Conservation (phyloP, 768 basidiomycete genomes). For the Trichaptum fuscoviolaceum region DNA sequence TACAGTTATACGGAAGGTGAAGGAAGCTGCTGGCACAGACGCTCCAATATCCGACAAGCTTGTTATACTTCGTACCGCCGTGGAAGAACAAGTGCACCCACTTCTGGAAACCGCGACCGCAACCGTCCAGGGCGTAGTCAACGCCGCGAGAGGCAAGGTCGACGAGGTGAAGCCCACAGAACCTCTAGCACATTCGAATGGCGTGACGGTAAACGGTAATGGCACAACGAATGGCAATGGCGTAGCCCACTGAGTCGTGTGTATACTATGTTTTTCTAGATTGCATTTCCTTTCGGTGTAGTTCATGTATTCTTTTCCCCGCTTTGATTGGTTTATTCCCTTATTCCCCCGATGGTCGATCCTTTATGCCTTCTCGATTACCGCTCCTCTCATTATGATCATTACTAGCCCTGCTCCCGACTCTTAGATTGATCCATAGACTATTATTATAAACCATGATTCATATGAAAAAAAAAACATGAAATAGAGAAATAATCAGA, state of each 20-base stretch:
- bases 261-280: background rate
- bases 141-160: conserved; percentile 12
- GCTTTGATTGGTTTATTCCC: background rate
- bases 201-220: conserved; percentile 7
- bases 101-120: conserved; percentile 42
- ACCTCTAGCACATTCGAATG: conserved; percentile 12
- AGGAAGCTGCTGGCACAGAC: conserved; percentile 42
- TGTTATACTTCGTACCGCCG: conserved; percentile 47
- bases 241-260: background rate
- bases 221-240: conserved; percentile 8
- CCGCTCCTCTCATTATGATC: background rate
- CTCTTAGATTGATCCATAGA: background rate
- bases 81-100: conserved; percentile 56
- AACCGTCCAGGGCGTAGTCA: conserved; percentile 27
- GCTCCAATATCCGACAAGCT: conserved; percentile 61
- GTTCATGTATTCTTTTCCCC: background rate
- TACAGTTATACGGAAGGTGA: conserved; percentile 48
- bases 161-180: conserved; percentile 18
- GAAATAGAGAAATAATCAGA: background rate
- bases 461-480: background rate
- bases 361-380: background rate
- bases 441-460: background rate
- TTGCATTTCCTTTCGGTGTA: background rate
- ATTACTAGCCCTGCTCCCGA: background rate
- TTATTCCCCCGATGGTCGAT: background rate